These are phyloP conservation scores for Diophrys appendiculata DNA, from an alignment of 73 alveolate species.

Conservation along the genomic window DNA sequence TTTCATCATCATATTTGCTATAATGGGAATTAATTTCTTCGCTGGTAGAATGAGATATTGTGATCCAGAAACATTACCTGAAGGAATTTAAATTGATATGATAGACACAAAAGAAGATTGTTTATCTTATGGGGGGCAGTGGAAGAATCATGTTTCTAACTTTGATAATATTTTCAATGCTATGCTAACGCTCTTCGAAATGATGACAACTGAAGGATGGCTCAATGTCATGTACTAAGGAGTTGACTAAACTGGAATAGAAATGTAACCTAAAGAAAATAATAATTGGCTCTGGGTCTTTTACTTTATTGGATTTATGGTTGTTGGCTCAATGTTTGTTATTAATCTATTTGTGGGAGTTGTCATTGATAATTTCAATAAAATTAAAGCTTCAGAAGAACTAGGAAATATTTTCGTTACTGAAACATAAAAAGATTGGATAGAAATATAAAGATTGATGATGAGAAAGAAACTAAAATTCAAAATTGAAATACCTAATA, in stretches of 20 bases:
- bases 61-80: not conserved
- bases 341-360: conserved; percentile 60
- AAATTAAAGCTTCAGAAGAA: conserved; percentile 49
- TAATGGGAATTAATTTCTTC: conserved; percentile 33
- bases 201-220: conserved; percentile 65
- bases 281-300: not conserved
- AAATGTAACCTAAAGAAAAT: conserved; percentile 36
- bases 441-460: conserved; percentile 47
- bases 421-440: conserved; percentile 42
- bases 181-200: conserved; percentile 34
- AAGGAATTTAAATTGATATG: not conserved
- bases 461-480: conserved; percentile 38
- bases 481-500: conserved; percentile 22
- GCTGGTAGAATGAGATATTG: conserved; percentile 16
- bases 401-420: conserved; percentile 47
- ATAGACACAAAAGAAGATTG: conserved; percentile 15
- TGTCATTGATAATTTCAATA: conserved; percentile 58
- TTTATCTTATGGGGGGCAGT: conserved; percentile 22
- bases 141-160: conserved; percentile 28
- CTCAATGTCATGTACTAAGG: conserved; percentile 42
- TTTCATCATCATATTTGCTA: conserved; percentile 46
- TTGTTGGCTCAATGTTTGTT: conserved; percentile 46
- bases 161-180: conserved; percentile 48
- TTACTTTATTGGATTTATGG: conserved; percentile 33
- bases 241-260: conserved; percentile 43